Conservation (phyloP, 1,139 yeast species). For the Yamadazyma friedrichii region DNA sequence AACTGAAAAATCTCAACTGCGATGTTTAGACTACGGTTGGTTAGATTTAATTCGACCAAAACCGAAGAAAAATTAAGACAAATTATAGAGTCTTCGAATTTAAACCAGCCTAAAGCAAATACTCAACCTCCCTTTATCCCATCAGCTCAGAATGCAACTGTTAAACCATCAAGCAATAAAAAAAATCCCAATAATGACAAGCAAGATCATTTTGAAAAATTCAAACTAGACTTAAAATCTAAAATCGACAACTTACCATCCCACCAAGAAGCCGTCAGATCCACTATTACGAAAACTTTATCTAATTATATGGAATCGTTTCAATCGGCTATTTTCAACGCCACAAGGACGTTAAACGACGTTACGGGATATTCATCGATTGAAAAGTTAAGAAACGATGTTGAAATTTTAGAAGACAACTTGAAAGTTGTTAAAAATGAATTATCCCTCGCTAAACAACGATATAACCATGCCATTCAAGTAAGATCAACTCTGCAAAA, state of each 20-base stretch:
- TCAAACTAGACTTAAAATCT: not conserved
- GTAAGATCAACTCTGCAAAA: conserved; percentile 71
- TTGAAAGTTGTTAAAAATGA: conserved; percentile 48
- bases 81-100: conserved; percentile 11
- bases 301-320: conserved; percentile 59
- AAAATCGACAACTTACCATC: conserved; percentile 31
- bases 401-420: conserved; percentile 50
- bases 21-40: conserved; percentile 6
- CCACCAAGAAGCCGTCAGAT: conserved; percentile 22
- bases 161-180: not conserved
- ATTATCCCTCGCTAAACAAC: conserved; percentile 50
- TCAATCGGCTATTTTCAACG: conserved; percentile 64
- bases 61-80: conserved; percentile 12
- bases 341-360: conserved; percentile 78
- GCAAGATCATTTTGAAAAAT: not conserved
- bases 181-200: not conserved
- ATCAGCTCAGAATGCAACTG: not conserved
- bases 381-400: conserved; percentile 64
- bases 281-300: conserved; percentile 30
- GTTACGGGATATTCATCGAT: conserved; percentile 89
- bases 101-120: not conserved
- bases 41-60: conserved; percentile 6
- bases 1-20: not conserved
- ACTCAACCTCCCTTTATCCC: not conserved
- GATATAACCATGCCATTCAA: conserved; percentile 63